Conservation (phyloP, 768 basidiomycete genomes). For the Paxillus rubicundulus region DNA sequence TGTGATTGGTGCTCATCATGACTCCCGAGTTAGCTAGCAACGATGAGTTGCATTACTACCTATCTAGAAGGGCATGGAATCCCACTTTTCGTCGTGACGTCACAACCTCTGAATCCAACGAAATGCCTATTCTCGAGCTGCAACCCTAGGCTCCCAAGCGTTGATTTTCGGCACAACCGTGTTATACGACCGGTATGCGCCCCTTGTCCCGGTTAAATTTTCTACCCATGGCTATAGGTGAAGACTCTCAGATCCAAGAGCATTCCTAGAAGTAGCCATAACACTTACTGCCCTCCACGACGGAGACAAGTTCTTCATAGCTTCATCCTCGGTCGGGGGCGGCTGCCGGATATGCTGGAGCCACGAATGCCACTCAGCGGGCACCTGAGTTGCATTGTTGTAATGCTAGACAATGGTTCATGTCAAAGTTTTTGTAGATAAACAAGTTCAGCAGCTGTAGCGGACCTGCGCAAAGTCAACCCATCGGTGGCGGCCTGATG, state of each 20-base stretch:
- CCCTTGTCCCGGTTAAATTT: constrained; percentile 91
- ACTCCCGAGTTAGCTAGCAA: too few relatives aligned
- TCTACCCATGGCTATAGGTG: constrained; percentile 69
- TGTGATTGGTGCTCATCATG: constrained; percentile 32
- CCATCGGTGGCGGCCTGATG: constrained; percentile 90
- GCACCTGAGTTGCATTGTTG: constrained; percentile 89
- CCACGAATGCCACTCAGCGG: constrained; percentile 98
- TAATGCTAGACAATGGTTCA: constrained; percentile 55
- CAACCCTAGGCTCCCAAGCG: constrained; percentile 78
- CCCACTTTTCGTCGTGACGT: too few relatives aligned
- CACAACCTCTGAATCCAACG: too few relatives aligned
- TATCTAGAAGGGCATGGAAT: too few relatives aligned
- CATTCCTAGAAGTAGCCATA: background rate
- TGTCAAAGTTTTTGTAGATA: background rate
- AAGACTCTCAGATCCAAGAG: background rate
- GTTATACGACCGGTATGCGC: constrained; percentile 86
- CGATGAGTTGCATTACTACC: too few relatives aligned
- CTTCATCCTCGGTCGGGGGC: constrained; percentile 70
- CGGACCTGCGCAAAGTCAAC: constrained; percentile 86
- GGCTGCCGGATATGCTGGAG: constrained; percentile 83
- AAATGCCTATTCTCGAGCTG: constrained; percentile 39
- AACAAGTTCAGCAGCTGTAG: background rate
- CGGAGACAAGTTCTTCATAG: constrained; percentile 67
- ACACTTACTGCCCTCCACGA: constrained; percentile 80
- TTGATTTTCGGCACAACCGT: constrained; percentile 80